Percentiles rank a stretch among this genome's conserved stretches.
Conservation (phyloP, 1,284 basidiomycete genomes). For the Ceratobasidium sp. region DNA sequence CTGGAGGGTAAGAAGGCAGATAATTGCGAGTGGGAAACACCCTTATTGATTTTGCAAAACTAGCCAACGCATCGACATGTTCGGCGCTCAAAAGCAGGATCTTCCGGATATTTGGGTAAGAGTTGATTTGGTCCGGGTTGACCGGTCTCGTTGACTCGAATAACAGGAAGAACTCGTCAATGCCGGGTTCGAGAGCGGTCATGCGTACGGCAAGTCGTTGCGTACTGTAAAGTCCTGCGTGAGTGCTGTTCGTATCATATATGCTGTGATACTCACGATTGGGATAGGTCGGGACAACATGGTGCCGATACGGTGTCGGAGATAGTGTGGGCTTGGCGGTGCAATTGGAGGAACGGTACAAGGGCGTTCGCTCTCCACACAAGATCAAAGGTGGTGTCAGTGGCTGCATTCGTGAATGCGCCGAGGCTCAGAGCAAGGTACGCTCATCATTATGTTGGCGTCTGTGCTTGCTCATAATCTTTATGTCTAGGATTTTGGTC, state of each 20-base stretch:
- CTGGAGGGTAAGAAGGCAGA: constrained; percentile 57
- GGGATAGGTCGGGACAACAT: constrained; percentile 65
- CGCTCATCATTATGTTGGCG: background rate
- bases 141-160: background rate
- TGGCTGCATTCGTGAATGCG: constrained; percentile 81
- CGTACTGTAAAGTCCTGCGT: constrained; percentile 72
- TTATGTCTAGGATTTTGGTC: constrained; percentile 69
- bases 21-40: background rate
- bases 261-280: constrained; percentile 12
- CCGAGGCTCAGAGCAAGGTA: constrained; percentile 76
- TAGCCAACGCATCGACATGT: constrained; percentile 78
- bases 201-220: constrained; percentile 76
- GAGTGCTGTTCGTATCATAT: constrained; percentile 14
- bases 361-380: constrained; percentile 77
- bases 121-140: background rate
- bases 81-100: constrained; percentile 80
- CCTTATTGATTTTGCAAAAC: constrained; percentile 50
- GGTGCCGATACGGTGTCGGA: constrained; percentile 83
- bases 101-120: constrained; percentile 77
- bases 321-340: constrained; percentile 83
- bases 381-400: constrained; percentile 86
- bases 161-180: constrained; percentile 66
- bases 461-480: background rate
- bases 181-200: constrained; percentile 81
- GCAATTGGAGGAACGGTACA: constrained; percentile 80